Conservation (phyloP, 2,329 filamentous ascomycete species). For the Pseudogymnoascus sp. region DNA sequence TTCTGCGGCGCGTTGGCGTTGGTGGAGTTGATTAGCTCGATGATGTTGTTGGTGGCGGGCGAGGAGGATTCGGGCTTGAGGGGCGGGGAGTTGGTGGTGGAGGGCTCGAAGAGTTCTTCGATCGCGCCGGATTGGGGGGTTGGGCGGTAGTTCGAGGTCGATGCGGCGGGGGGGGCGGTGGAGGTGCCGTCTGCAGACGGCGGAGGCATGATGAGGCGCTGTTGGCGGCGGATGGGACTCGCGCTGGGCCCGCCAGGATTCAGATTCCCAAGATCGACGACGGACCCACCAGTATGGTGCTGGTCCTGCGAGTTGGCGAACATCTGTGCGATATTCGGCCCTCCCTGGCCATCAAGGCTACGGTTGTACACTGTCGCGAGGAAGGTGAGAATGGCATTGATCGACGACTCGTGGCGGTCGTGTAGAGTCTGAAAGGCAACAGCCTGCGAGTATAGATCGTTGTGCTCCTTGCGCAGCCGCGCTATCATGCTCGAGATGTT, state of each 20-base stretch:
- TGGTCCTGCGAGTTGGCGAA: constrained; percentile 59
- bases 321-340: constrained; percentile 71
- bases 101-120: constrained; percentile 51
- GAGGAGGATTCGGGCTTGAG: constrained; percentile 48
- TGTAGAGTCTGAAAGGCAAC: constrained; percentile 84
- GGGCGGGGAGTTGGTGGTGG: constrained; percentile 37
- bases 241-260: constrained; percentile 18
- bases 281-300: constrained; percentile 43
- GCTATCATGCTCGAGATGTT: constrained; percentile 77
- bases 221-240: constrained; percentile 24
- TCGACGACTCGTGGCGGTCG: constrained; percentile 94
- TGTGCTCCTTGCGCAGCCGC: constrained; percentile 75
- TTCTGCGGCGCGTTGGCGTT: too few relatives aligned
- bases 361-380: constrained; percentile 94
- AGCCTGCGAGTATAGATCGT: constrained; percentile 80
- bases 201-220: constrained; percentile 27
- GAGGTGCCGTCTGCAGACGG: constrained; percentile 23
- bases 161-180: constrained; percentile 15
- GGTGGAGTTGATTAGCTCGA: too few relatives aligned
- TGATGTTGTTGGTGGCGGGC: constrained; percentile 29
- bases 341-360: constrained; percentile 76
- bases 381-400: constrained; percentile 97
- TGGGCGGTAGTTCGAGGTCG: constrained; percentile 21
- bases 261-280: constrained; percentile 54
- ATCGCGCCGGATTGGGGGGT: constrained; percentile 43